Percentiles rank a stretch among this genome's conserved stretches.
Evolutionary conservation across 2,329 filamentous ascomycete species (phyloP).

Genomic region (Fusarium mundagurra): DNA sequence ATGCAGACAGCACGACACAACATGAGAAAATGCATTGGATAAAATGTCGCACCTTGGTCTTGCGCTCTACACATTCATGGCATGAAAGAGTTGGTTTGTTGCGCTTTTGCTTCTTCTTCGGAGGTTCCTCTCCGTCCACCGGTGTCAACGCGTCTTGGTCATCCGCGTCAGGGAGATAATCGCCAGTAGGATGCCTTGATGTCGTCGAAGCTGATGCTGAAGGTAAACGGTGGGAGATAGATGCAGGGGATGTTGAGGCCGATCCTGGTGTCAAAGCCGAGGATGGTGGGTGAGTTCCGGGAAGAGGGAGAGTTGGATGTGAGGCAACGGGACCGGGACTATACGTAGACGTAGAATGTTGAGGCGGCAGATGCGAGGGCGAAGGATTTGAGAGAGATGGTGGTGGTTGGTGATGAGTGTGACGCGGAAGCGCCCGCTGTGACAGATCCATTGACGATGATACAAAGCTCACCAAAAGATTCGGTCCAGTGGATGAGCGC

Average conservation of each 20-base stretch:
- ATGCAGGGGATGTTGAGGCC: conserved; percentile 43
- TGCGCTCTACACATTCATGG: conserved; percentile 81
- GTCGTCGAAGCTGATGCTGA: conserved; percentile 32
- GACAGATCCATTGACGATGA: conserved; percentile 41
- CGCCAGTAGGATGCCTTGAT: conserved; percentile 29
- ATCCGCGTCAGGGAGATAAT: conserved; percentile 31
- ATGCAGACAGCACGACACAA: neutral
- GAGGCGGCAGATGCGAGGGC: conserved; percentile 29
- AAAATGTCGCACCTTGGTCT: conserved; percentile 71
- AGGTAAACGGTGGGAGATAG: conserved; percentile 38
- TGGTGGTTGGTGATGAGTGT: conserved; percentile 33
- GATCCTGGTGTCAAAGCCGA: conserved; percentile 43
- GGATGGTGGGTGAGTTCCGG: conserved; percentile 30
- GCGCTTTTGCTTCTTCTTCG: conserved; percentile 79
- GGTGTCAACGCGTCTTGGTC: conserved; percentile 36
- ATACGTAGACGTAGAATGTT: conserved; percentile 36
- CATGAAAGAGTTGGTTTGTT: conserved; percentile 87
- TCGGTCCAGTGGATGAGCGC: conserved; percentile 12
- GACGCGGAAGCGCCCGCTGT: conserved; percentile 42
- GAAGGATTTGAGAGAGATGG: conserved; percentile 29
- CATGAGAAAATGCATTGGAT: conserved; percentile 7
- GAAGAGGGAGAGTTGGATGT: conserved; percentile 27
- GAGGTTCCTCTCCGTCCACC: conserved; percentile 50
- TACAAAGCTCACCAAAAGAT: conserved; percentile 11
- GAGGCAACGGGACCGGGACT: conserved; percentile 23